These are phyloP conservation scores for Fusarium sp. DNA, from an alignment of 2,329 filamentous ascomycete genomes.

Conservation along the genomic window DNA sequence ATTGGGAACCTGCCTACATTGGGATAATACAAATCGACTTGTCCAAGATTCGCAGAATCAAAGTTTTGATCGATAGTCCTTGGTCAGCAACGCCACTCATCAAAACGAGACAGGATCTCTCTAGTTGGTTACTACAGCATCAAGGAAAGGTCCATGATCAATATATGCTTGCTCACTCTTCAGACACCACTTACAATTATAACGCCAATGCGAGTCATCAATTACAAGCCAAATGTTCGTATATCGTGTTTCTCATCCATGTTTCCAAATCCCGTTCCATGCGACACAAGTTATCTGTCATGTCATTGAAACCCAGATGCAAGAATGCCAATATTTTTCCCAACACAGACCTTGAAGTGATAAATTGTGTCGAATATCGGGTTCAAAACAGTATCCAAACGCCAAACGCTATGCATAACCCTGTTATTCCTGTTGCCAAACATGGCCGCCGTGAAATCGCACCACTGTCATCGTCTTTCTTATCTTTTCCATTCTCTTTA, in stretches of 20 bases:
- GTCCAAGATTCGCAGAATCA: no score
- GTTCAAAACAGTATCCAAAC: slow-evolving; percentile 52
- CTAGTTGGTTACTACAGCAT: no score
- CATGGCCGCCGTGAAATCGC: slow-evolving; percentile 17
- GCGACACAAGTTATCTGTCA: background rate
- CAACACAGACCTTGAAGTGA: background rate
- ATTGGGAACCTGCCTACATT: no score
- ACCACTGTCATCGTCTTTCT: slow-evolving; percentile 41
- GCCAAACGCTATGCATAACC: slow-evolving; percentile 56
- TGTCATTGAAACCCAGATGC: background rate
- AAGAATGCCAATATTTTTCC: slow-evolving; percentile 1
- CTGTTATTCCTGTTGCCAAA: slow-evolving; percentile 38
- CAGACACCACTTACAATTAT: background rate
- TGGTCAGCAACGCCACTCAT: no score
- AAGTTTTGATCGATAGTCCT: no score
- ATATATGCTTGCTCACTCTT: background rate
- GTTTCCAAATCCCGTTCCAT: background rate
- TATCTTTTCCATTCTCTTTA: slow-evolving; percentile 40
- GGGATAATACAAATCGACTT: no score
- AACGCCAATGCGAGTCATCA: background rate
- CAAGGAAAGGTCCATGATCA: background rate
- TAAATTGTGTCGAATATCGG: background rate
- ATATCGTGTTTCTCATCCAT: background rate
- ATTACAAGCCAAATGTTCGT: background rate
- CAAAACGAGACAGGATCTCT: no score